Evolutionary conservation across 257 asterid species (phyloP).

Genomic region (Jaltomata sinuosa): DNA sequence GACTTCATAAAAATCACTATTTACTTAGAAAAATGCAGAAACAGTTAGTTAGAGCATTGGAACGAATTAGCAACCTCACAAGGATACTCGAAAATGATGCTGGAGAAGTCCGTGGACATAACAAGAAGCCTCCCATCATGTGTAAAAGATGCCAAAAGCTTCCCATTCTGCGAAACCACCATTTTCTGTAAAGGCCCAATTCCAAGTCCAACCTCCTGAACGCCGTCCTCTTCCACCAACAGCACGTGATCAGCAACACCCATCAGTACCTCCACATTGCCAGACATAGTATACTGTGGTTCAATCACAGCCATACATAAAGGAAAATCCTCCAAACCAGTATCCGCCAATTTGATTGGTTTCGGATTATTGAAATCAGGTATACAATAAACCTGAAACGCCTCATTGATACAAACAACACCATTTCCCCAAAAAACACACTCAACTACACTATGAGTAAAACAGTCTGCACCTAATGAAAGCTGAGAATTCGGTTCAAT

Average conservation of each 20-base stretch:
- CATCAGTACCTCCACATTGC: conserved; percentile 89
- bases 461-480: conserved; percentile 59
- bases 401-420: conserved; percentile 77
- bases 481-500: conserved; percentile 30
- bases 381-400: conserved; percentile 62
- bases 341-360: conserved; percentile 62
- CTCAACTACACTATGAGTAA: conserved; percentile 63
- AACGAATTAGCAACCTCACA: conserved; percentile 60
- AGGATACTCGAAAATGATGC: conserved; percentile 53
- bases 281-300: conserved; percentile 86
- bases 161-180: conserved; percentile 83
- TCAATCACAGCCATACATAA: conserved; percentile 92
- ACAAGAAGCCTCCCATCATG: conserved; percentile 94
- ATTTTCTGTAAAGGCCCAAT: conserved; percentile 89
- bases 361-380: conserved; percentile 65
- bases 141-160: conserved; percentile 68
- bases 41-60: neutral
- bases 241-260: conserved; percentile 73
- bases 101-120: conserved; percentile 61
- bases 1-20: neutral
- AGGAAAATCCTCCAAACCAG: conserved; percentile 73
- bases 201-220: conserved; percentile 61
- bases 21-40: neutral
- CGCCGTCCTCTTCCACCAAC: conserved; percentile 83
- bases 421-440: conserved; percentile 95